Conservation (phyloP, 331 rosid species). For the Prunus yedoensis region DNA sequence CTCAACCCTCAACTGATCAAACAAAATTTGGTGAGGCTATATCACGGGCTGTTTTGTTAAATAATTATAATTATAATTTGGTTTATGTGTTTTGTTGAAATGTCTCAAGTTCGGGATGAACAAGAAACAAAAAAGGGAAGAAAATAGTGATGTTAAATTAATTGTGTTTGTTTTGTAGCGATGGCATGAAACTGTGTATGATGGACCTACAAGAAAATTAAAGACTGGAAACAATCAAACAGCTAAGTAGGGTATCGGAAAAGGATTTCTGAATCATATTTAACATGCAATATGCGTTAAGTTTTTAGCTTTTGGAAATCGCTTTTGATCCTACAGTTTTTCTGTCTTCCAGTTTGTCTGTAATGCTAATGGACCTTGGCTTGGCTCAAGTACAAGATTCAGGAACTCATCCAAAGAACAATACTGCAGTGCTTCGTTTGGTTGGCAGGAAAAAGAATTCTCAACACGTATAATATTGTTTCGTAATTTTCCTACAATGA, state of each 20-base stretch:
- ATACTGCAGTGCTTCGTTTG: background rate
- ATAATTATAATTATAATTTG: too few species aligned
- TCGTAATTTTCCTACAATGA: too few species aligned
- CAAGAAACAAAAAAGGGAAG: too few species aligned
- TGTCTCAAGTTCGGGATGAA: too few species aligned
- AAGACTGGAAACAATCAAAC: background rate
- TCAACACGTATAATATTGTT: too few species aligned
- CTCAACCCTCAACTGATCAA: too few species aligned
- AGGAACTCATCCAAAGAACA: background rate
- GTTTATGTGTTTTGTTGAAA: too few species aligned
- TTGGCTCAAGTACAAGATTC: background rate
- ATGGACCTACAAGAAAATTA: slow-evolving; percentile 9
- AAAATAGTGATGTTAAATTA: too few species aligned
- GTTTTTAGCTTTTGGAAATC: background rate
- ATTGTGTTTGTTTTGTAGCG: too few species aligned
- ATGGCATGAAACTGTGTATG: background rate
- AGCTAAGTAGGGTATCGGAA: background rate
- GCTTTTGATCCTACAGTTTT: background rate
- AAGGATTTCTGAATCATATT: background rate
- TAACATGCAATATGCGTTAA: background rate
- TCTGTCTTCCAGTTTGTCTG: background rate
- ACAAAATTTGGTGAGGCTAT: too few species aligned
- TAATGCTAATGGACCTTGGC: background rate
- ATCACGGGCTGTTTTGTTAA: too few species aligned
- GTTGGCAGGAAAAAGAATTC: background rate